Base-by-base conservation (phyloP, 768 basidiomycete genomes). In the Amanita pseudoporphyria region DNA sequence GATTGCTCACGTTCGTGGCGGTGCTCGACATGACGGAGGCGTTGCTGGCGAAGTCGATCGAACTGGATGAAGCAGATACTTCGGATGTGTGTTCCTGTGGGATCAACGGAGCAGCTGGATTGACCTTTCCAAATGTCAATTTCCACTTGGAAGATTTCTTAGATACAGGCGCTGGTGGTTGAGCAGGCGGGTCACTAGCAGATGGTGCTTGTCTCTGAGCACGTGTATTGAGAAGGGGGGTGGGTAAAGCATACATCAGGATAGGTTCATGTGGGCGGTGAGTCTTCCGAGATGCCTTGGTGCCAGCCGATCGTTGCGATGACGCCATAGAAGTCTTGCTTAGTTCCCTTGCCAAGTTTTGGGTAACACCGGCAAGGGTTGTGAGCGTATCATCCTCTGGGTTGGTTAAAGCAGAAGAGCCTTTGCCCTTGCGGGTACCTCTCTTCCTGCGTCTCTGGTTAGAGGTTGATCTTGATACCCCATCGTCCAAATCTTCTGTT, bases 71-170 rank as follows among this genome's bases (percentile, higher is more conserved):
- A 9, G 64, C 57, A n/a, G 59, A 54, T 49, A 72, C 74, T 50
- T 73, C 71, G 21, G 69, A 69, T 10, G 66, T 57, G 40, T 62
- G 62, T 12, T 35, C 71, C 74, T 30, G 69, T 60, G 5, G 65
- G 54, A 33, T 67, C 52, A 41, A 65, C 56, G 18, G 56, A 33
- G 68, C 59, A 45, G 71, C 57, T 32, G 69, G 63, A 56, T 63
- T 74, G 59, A 66, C 70, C 68, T 79, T 82, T 53, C 86, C 72
- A 64, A 90, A 85, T 57, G 81, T 72, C 58, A 87, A 71, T 66
- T 84, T 87, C 87, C 91, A 84, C 60, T 82, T 88, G n/a, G 84
- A 88, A 47, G 85, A 72, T 71, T 91, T 91, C 72, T 89, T 91
- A 50, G 74, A 69, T 30, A 75, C 68, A 21, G 78, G 67, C 6